phyloP scores from a whole-genome alignment of 2,329 filamentous ascomycete species.

The Claviceps pazoutovae region DNA sequence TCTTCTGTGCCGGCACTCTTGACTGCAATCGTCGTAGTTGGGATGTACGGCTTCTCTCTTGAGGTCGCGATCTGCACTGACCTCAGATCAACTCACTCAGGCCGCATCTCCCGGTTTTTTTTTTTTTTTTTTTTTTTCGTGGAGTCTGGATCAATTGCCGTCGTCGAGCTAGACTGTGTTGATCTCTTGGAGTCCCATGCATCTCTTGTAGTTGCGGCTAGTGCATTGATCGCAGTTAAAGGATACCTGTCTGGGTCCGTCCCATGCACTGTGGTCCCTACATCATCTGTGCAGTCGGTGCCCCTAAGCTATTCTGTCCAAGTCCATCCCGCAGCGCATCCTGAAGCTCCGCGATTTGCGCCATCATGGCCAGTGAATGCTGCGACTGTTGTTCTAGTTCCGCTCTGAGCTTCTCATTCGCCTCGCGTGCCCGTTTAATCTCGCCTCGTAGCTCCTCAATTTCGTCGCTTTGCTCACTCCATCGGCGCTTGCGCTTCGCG shows the following conservation, averaged over 20 bases:
- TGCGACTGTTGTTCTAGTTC: constrained; percentile 35
- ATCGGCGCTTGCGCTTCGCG: constrained; percentile 33
- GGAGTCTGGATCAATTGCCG: no score
- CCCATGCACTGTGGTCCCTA: constrained; percentile 10
- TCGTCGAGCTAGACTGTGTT: neutral
- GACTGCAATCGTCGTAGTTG: neutral
- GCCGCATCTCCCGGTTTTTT: no score
- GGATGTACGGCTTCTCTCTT: no score
- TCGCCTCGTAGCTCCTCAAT: constrained; percentile 47
- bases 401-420: constrained; percentile 45
- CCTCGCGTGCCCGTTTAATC: constrained; percentile 50
- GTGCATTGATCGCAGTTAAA: neutral
- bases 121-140: no score
- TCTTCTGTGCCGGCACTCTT: neutral
- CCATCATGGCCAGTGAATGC: constrained; percentile 33
- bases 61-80: no score
- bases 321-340: constrained; percentile 25
- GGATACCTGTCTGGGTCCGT: neutral
- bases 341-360: constrained; percentile 33
- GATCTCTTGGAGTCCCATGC: neutral
- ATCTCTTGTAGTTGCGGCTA: neutral
- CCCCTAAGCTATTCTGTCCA: constrained; percentile 17
- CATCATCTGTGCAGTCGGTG: constrained; percentile 28
- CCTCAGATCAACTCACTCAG: no score
- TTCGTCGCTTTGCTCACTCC: constrained; percentile 26